Base-by-base conservation (phyloP, 2,329 filamentous ascomycete species). In the Xylariales sp. region DNA sequence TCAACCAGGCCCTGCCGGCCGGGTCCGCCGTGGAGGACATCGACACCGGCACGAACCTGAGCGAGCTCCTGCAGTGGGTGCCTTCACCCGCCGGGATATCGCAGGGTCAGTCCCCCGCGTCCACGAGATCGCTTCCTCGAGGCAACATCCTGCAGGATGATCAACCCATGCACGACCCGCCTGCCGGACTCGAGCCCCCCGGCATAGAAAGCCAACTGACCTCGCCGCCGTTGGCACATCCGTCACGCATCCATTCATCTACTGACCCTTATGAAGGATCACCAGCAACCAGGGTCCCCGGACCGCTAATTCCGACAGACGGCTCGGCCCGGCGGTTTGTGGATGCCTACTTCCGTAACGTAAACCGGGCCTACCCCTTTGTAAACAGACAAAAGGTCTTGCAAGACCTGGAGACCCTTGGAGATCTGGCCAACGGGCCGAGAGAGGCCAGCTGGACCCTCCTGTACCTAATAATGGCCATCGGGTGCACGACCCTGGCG, bases 291-390 rank as follows among this genome's bases (percentile, higher is more conserved):
- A 25, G 31, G 6, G 24, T 33, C 13, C 33, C 36, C 18, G n/a
- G n/a, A n/a, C n/a, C n/a, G n/a, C n/a, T n/a, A n/a, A n/a, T n/a
- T n/a, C n/a, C n/a, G n/a, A n/a, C n/a, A n/a, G 49, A 54, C 14
- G 47, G 50, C 14, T 46, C 46, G 6, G 59, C 60, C 5, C 53
- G 55, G 10, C 52, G 51, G 14, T 65, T 65, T 17, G 59, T 65
- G 7, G 61, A 68, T 35, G 66, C 67, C 13, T 70, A 69, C 48
- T 69, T 69, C 38, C 59, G 62, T 13, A 62, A 69, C 40, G 63
- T 69, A 18, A 63, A 70, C 41, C 56, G 65, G 5, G 65, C 64
- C 3, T 70, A 70, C 40, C 66, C 67, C 7, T 70, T 70, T 39
- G 55, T 69, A 19, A 59, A 70, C 41, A 55, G 60, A 28, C 42